Base-by-base conservation (phyloP, 768 basidiomycete species). In the Boletus subcaerulescens region DNA sequence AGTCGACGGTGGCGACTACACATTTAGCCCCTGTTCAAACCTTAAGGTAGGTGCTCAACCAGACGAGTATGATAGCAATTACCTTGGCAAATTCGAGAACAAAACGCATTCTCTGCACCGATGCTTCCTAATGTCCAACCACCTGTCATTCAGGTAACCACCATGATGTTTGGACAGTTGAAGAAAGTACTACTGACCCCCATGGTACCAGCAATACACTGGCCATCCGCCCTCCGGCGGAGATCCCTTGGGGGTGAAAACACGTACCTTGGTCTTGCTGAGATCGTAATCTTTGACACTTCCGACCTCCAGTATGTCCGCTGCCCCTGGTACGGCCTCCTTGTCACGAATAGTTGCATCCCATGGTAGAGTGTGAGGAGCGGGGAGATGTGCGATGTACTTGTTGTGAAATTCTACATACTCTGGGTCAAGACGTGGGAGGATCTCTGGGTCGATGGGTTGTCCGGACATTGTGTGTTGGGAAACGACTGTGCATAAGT, bases 81-180 rank as follows among this genome's bases (percentile, higher is more conserved):
- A 67, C 67, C 69, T 64, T 56, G 64, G 56, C 69, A 69, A 42
- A 67, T 35, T 45, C 67, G 52, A 20, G 67, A 71, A 36, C 78
- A 76, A 62, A 91, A 86, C 14, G 81, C 73, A 36, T 80, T 81
- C 61, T 87, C 86, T 24, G 80, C 77, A 35, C 59, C 63, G 58
- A 88, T 87, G 51, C 75, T 83, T 0, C 89, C 89, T 2, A 90
- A 73, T 0, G 87, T 88, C 89, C 89, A 89, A 33, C 89, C 89
- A 40, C 89, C 88, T 86, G 60, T 46, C 18, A 13, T 5, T 44
- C 47, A 17, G 12, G 42, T 57, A 24, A 62, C 40, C 4, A 42
- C 17, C 17, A 32, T 14, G 5, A 15, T 17, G 29, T 24, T 41
- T 5, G 8, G 29, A 31, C 15, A 5, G 4, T 35, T 39, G 5